A percentile compares a stretch with the other conserved stretches of the same genome.
Conservation (phyloP, 768 basidiomycete species). For the Cubamyces lactineus region DNA sequence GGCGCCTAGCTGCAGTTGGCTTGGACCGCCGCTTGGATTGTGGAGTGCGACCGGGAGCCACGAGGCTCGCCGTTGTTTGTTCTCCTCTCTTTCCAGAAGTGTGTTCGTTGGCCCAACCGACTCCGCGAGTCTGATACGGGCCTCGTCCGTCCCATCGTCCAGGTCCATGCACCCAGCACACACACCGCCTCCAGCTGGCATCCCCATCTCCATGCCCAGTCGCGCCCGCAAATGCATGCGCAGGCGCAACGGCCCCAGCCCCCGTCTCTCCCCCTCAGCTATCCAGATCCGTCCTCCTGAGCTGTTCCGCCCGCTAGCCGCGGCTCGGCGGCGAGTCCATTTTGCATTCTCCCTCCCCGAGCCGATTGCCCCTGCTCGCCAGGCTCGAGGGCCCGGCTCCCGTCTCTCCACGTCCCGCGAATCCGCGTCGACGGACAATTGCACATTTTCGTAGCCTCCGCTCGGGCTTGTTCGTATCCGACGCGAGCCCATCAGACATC, state of each 20-base stretch:
- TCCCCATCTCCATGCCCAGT: not conserved
- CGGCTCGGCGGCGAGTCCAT: not conserved
- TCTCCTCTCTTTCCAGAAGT: conserved; percentile 6
- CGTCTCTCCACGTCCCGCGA: not conserved
- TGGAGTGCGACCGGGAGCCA: conserved; percentile 14
- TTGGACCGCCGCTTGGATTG: too few species aligned
- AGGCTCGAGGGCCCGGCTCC: not conserved
- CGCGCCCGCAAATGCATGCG: conserved; percentile 11
- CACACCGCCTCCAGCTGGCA: conserved; percentile 7
- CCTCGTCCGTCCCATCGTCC: conserved; percentile 2
- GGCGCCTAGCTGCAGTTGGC: not conserved
- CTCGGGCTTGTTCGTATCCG: conserved; percentile 6
- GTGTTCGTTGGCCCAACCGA: not conserved
- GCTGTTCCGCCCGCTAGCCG: not conserved
- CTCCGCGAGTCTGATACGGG: conserved; percentile 12
- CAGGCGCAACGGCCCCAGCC: conserved; percentile 4
- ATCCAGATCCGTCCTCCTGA: conserved; percentile 2
- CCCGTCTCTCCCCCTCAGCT: not conserved
- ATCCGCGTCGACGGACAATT: not conserved
- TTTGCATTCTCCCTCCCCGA: not conserved
- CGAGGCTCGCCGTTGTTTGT: conserved; percentile 5
- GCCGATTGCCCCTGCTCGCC: too few species aligned
- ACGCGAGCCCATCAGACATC: conserved; percentile 13
- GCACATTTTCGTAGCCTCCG: not conserved
- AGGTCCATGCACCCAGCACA: not conserved